Evolutionary conservation across 2,329 filamentous ascomycete species (phyloP).

Genomic region (Thielaviopsis euricoi): DNA sequence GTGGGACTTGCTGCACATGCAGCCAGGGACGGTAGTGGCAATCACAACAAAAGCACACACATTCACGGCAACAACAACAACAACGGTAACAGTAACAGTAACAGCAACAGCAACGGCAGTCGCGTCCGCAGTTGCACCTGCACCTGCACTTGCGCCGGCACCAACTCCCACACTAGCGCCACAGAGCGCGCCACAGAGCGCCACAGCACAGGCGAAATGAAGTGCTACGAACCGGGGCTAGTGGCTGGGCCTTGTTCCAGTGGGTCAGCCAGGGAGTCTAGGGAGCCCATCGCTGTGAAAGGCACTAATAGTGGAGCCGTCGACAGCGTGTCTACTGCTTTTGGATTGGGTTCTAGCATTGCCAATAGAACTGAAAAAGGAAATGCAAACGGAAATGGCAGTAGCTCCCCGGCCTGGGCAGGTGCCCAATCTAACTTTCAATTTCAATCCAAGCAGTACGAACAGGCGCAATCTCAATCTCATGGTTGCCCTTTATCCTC

Average conservation of each 20-base stretch:
- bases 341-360: neutral
- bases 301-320: neutral
- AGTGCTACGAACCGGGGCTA: neutral
- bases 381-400: neutral
- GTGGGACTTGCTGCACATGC: too few relatives aligned
- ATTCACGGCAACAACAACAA: too few relatives aligned
- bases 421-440: neutral
- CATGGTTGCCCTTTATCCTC: neutral
- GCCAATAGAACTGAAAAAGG: neutral
- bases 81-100: too few relatives aligned
- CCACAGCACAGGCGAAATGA: neutral
- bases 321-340: neutral
- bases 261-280: neutral
- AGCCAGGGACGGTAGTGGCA: too few relatives aligned
- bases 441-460: neutral
- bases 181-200: neutral
- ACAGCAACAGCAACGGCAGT: neutral
- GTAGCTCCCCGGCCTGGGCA: neutral
- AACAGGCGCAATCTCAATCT: neutral
- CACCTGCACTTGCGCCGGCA: neutral
- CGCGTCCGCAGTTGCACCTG: neutral
- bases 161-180: neutral
- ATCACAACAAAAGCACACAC: too few relatives aligned
- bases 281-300: neutral
- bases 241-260: neutral